These are phyloP conservation scores for Priceomyces haplophilus DNA, from an alignment of 805 yeast genomes.

Conservation along the genomic window DNA sequence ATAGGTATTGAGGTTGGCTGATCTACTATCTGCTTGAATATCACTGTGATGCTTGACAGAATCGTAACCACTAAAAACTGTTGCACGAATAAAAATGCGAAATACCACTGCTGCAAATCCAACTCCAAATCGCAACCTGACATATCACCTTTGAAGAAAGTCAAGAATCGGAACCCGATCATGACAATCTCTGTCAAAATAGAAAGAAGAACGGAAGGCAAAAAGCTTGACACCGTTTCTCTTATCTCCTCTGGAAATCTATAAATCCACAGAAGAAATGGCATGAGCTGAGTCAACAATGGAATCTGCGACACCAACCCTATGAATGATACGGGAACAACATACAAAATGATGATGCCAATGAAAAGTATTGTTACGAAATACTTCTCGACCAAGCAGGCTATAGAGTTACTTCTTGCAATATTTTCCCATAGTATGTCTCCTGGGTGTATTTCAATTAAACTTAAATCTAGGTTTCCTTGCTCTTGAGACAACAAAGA, in stretches of 20 bases:
- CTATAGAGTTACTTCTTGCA: conserved; percentile 32
- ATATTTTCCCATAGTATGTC: conserved; percentile 75
- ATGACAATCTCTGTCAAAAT: conserved; percentile 63
- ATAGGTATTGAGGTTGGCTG: conserved; percentile 73
- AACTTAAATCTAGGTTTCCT: conserved; percentile 40
- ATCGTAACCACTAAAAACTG: conserved; percentile 81
- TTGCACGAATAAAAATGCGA: conserved; percentile 75
- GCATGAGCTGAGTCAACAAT: conserved; percentile 56
- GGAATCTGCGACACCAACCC: conserved; percentile 76
- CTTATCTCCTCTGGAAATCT: conserved; percentile 51
- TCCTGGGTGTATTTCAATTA: conserved; percentile 56
- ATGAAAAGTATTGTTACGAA: conserved; percentile 47
- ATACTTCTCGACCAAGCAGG: conserved; percentile 36
- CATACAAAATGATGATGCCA: conserved; percentile 58
- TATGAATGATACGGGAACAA: conserved; percentile 78
- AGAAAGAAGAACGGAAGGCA: conserved; percentile 67
- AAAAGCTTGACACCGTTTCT: conserved; percentile 54
- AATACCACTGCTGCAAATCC: conserved; percentile 77
- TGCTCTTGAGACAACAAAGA: conserved; percentile 44
- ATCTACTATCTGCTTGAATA: conserved; percentile 57
- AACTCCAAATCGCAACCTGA: conserved; percentile 63
- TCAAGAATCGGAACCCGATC: conserved; percentile 50
- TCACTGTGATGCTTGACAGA: conserved; percentile 70
- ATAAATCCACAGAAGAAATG: conserved; percentile 55
- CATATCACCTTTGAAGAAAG: conserved; percentile 53